phyloP scores from a whole-genome alignment of 1,139 yeast species.

The Hyphopichia burtonii region DNA sequence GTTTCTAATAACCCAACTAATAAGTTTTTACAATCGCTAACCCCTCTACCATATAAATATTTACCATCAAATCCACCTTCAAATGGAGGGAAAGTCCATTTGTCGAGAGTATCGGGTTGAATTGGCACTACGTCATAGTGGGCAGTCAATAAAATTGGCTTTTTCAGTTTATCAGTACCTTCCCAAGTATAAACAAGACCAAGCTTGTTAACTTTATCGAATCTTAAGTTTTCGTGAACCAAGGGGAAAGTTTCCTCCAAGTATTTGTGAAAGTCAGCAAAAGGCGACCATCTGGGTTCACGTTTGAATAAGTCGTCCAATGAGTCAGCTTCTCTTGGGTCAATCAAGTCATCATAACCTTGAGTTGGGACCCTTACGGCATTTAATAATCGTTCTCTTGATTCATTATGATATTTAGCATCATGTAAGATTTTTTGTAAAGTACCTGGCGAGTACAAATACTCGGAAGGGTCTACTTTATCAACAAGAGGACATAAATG shows the following conservation, averaged over 20 bases:
- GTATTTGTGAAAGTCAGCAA: slow-evolving; percentile 27
- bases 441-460: slow-evolving; percentile 20
- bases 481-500: slow-evolving; percentile 35
- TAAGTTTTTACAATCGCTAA: slow-evolving; percentile 46
- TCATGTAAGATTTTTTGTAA: slow-evolving; percentile 33
- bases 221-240: slow-evolving; percentile 27
- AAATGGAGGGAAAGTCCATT: slow-evolving; percentile 47
- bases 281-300: slow-evolving; percentile 33
- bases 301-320: slow-evolving; percentile 24
- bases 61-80: slow-evolving; percentile 42
- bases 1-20: slow-evolving; percentile 43
- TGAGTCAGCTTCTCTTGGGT: slow-evolving; percentile 21
- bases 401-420: slow-evolving; percentile 32
- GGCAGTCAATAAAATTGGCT: slow-evolving; percentile 45
- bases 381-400: slow-evolving; percentile 46
- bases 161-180: slow-evolving; percentile 22
- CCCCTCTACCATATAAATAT: slow-evolving; percentile 45
- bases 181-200: slow-evolving; percentile 38
- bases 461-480: slow-evolving; percentile 27
- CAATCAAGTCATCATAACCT: slow-evolving; percentile 49
- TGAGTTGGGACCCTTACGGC: slow-evolving; percentile 65
- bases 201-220: slow-evolving; percentile 31
- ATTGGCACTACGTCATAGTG: slow-evolving; percentile 55
- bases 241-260: slow-evolving; percentile 31
- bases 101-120: slow-evolving; percentile 33